Evolutionary conservation across 331 rosid genomes (phyloP).

Genomic region (Acacia concinna): DNA sequence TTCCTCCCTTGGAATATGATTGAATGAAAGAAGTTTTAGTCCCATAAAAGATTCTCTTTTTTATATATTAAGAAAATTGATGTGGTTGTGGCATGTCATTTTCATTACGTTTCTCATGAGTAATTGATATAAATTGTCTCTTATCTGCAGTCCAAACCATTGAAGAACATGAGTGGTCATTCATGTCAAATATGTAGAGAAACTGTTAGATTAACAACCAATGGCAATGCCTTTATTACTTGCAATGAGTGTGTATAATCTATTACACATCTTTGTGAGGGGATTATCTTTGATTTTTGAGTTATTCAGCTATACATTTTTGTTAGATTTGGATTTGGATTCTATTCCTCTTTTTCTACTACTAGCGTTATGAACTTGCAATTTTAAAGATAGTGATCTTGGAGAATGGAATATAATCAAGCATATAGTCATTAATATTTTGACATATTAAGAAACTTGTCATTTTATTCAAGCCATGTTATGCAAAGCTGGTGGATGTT

Average conservation of each 20-base stretch:
- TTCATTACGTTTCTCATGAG: not conserved
- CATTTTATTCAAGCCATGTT: not conserved
- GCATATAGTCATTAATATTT: not conserved
- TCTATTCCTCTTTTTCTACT: not conserved
- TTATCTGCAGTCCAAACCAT: conserved; percentile 71
- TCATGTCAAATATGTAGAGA: conserved; percentile 94
- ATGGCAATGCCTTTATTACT: conserved; percentile 85
- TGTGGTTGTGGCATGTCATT: not conserved
- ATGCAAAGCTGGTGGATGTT: not conserved
- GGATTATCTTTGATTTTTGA: not conserved
- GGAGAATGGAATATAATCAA: not conserved
- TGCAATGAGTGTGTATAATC: conserved; percentile 98
- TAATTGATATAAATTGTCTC: not conserved
- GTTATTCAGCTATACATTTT: not conserved
- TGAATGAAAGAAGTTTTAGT: conserved; percentile 21
- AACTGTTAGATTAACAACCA: conserved; percentile 63
- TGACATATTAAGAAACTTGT: conserved; percentile 1
- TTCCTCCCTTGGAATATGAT: conserved; percentile 20
- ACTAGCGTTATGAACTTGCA: not conserved
- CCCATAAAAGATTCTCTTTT: not conserved
- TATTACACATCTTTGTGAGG: not conserved
- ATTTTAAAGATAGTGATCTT: not conserved
- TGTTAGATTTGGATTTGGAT: not conserved
- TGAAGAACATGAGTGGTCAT: conserved; percentile 75
- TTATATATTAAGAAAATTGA: not conserved